phyloP scores from a whole-genome alignment of 257 asterid species.

The Euphrasia confusa region DNA sequence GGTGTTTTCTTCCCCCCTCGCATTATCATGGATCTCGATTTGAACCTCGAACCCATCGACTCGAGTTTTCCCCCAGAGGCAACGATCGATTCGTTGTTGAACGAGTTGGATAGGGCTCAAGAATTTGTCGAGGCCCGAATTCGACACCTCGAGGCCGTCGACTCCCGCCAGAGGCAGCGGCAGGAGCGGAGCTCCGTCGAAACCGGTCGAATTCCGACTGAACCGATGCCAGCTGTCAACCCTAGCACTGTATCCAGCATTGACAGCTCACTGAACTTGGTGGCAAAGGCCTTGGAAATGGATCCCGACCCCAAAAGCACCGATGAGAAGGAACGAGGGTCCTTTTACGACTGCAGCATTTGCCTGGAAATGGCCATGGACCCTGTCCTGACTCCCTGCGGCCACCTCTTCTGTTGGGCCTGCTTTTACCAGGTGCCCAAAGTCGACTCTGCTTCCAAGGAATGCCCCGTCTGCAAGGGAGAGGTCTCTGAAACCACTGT shows the following conservation, averaged over 20 bases:
- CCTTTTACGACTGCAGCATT: constrained; percentile 53
- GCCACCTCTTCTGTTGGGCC: constrained; percentile 66
- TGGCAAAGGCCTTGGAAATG: constrained; percentile 55
- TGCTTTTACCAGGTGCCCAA: constrained; percentile 47
- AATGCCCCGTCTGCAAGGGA: constrained; percentile 58
- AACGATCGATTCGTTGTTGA: constrained; percentile 30
- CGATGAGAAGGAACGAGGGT: constrained; percentile 26
- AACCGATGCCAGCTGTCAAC: too few relatives aligned
- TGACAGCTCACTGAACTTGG: constrained; percentile 26
- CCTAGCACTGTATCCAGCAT: too few relatives aligned
- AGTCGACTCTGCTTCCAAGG: constrained; percentile 37
- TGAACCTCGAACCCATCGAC: constrained; percentile 46
- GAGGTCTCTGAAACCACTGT: constrained; percentile 26
- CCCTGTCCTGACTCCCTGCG: constrained; percentile 55
- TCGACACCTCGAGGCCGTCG: constrained; percentile 54
- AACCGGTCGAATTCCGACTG: not conserved
- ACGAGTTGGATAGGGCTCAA: constrained; percentile 34
- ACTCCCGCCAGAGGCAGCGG: constrained; percentile 41
- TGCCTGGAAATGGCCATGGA: constrained; percentile 56
- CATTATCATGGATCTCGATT: constrained; percentile 36
- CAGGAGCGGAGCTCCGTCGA: constrained; percentile 23
- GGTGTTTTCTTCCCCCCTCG: too few relatives aligned
- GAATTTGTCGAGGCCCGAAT: constrained; percentile 51
- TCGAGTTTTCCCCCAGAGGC: constrained; percentile 24
- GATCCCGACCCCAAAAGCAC: constrained; percentile 38